Base-by-base conservation (phyloP, 805 yeast species). In the Kluyveromyces wickerhamii region DNA sequence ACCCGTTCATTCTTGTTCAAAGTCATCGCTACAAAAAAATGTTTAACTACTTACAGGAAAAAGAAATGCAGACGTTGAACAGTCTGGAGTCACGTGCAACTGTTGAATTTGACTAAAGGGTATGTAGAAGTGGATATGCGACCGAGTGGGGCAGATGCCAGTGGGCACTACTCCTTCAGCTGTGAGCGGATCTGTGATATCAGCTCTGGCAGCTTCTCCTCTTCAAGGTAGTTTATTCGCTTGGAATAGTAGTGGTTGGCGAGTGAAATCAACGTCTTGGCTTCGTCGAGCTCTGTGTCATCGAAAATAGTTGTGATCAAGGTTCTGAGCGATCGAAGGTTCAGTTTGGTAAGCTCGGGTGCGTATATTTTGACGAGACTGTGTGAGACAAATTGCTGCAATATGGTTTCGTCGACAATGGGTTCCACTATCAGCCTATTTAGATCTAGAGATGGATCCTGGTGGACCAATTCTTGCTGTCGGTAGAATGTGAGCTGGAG, bases 201-300 rank as follows among this genome's bases (percentile, higher is more conserved):
- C 18, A 54, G 26, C 16, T 38, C 35, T 1, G 61, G 61, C 16
- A 56, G 29, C 30, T 38, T 33, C 7, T 30, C 40, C 4, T 32
- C 25, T 25, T 53, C 47, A 14, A 57, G 36, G 27, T 51, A 51
- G 2, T 32, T 26, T 2, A 57, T 37, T 13, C 62, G 41, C 26
- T 40, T 30, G 4, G 33, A 33, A 32, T 55, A 55, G 39, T 49
- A 54, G 32, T 46, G 38, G 28, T 57, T 54, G 5, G 60, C 60
- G 11, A 57, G 29, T 3, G 49, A 28, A 1, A 55, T 34, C 10
- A 55, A 43, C 10, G 47, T 54, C 3, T 42, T 34, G 13, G 32
- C 41, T 7, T 43, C 38, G 20, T 31, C 38, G 2, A 44, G 43
- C 10, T 43, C 24, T 7, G 49, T 54, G 9, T 18, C 16, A 26